These are phyloP conservation scores for Hypoxylon sp. DNA, from an alignment of 2,329 filamentous ascomycete genomes.

Conservation along the genomic window DNA sequence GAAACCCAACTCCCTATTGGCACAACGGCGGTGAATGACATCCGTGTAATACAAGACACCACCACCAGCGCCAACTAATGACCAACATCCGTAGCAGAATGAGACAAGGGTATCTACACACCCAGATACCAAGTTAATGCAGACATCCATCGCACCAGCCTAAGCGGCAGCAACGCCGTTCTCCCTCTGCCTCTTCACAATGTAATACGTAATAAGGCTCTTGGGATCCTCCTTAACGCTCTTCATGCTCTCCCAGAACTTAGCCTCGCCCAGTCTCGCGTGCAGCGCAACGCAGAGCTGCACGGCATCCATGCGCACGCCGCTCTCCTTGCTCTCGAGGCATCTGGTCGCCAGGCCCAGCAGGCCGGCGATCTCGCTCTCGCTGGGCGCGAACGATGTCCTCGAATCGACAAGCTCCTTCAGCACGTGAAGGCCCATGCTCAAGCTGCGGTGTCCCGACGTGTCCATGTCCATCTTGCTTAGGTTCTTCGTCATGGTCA, in stretches of 20 bases:
- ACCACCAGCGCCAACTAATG: conserved; percentile 18
- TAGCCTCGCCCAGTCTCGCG: conserved; percentile 69
- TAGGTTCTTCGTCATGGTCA: conserved; percentile 68
- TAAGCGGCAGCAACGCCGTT: conserved; percentile 33
- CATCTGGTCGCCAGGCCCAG: conserved; percentile 68
- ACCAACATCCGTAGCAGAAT: conserved; percentile 3
- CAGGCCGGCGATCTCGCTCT: conserved; percentile 67
- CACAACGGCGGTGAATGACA: neutral
- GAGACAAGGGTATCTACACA: conserved; percentile 1
- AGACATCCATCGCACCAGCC: too few relatives aligned
- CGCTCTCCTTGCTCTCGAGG: conserved; percentile 72
- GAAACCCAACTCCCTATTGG: neutral
- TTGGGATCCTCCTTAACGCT: conserved; percentile 79
- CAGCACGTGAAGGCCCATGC: conserved; percentile 76
- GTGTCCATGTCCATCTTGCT: conserved; percentile 61
- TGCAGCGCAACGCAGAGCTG: conserved; percentile 83
- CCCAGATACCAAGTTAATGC: too few relatives aligned
- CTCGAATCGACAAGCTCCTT: conserved; percentile 69
- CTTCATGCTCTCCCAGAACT: conserved; percentile 78
- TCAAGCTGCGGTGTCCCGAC: conserved; percentile 66
- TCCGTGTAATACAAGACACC: conserved; percentile 6
- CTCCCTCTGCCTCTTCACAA: conserved; percentile 78
- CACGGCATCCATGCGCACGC: conserved; percentile 81
- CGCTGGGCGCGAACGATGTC: conserved; percentile 64
- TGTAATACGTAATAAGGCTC: conserved; percentile 85